phyloP scores from a whole-genome alignment of 495 filamentous ascomycete species.

The Xylaria flabelliformis region DNA sequence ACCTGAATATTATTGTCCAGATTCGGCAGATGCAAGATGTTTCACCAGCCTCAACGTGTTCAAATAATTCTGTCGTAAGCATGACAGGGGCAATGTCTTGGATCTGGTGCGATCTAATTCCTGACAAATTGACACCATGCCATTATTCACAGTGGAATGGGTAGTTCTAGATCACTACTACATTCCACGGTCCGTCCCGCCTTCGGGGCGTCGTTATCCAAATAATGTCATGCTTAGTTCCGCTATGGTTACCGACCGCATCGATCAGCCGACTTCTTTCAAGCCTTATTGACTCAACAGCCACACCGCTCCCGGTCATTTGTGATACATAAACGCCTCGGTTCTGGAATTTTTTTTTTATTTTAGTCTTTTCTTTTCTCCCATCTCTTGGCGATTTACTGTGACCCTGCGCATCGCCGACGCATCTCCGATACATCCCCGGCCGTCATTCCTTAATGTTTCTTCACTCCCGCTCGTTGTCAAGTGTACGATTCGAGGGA shows the following conservation, averaged over 20 bases:
- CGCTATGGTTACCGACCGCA: neutral
- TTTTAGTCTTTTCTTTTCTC: neutral
- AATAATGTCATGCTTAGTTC: neutral
- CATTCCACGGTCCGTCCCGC: constrained; percentile 1
- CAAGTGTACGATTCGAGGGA: neutral
- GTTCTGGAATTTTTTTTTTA: constrained; percentile 4
- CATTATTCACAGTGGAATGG: constrained; percentile 2
- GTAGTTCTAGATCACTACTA: neutral
- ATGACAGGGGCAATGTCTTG: constrained; percentile 11
- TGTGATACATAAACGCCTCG: constrained; percentile 1
- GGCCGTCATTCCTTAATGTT: constrained; percentile 7
- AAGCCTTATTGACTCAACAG: constrained; percentile 6
- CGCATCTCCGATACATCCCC: neutral
- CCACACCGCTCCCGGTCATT: neutral
- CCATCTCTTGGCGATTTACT: neutral
- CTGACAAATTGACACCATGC: constrained; percentile 16
- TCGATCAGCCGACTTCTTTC: constrained; percentile 6
- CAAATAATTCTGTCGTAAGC: constrained; percentile 3
- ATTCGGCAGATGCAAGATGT: constrained; percentile 23
- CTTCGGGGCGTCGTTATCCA: neutral
- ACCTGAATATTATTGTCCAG: constrained; percentile 1
- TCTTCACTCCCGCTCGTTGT: neutral
- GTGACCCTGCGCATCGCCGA: neutral
- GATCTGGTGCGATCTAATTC: neutral
- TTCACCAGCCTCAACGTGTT: constrained; percentile 14